Percentiles rank a stretch among this genome's conserved stretches.
Evolutionary conservation across 495 filamentous ascomycete species (phyloP).

Genomic region (Tuber borchii): DNA sequence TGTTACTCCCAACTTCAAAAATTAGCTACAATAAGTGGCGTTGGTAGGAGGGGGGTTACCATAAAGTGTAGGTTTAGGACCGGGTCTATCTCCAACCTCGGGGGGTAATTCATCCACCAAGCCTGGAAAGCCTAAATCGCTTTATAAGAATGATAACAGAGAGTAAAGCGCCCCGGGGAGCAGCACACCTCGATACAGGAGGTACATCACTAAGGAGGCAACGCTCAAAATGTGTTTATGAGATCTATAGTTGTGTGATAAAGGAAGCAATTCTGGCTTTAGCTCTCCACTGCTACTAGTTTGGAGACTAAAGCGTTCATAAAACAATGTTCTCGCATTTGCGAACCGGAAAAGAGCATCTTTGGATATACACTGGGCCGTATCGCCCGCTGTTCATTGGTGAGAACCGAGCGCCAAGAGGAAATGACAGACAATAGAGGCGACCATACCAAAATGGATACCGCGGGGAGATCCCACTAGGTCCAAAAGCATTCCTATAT

Average conservation of each 20-base stretch:
- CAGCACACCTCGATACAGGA: constrained; percentile 5
- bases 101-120: constrained; percentile 45
- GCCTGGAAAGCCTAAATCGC: constrained; percentile 29
- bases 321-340: too few species aligned
- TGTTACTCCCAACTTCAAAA: too few species aligned
- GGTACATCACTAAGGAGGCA: too few species aligned
- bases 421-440: too few species aligned
- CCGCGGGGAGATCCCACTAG: constrained; percentile 43
- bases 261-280: constrained; percentile 40
- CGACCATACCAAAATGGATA: constrained; percentile 44
- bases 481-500: constrained; percentile 44
- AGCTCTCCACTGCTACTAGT: constrained; percentile 22
- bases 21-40: neutral
- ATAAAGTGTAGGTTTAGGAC: constrained; percentile 45
- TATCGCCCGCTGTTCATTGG: constrained; percentile 44
- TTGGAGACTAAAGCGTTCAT: constrained; percentile 44
- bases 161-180: neutral
- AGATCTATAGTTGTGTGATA: constrained; percentile 47
- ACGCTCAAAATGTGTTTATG: constrained; percentile 46
- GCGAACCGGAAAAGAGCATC: constrained; percentile 36
- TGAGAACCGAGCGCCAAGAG: neutral
- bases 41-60: constrained; percentile 2
- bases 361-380: constrained; percentile 48
- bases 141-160: neutral
- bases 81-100: constrained; percentile 43